Percentiles rank a stretch among this genome's conserved stretches.
Evolutionary conservation across 2,329 filamentous ascomycete species (phyloP).

Genomic region (Leptographium flavum): DNA sequence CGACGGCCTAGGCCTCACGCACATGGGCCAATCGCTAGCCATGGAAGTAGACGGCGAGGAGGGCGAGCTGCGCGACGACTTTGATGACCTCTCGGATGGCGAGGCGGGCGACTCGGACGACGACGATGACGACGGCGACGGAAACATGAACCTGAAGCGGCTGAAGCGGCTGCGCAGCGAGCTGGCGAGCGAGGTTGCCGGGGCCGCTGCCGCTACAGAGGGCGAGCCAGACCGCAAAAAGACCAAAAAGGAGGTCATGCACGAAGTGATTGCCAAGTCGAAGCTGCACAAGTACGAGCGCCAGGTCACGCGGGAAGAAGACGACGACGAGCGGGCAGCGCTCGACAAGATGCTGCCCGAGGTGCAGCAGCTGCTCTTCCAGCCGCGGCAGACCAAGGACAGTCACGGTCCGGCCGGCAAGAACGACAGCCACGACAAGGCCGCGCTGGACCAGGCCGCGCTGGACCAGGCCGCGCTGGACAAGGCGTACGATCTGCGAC

Average conservation of each 20-base stretch:
- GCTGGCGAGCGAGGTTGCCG: conserved; percentile 26
- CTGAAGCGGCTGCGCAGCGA: conserved; percentile 41
- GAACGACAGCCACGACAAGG: background rate
- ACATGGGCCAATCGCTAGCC: conserved; percentile 62
- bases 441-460: conserved; percentile 43
- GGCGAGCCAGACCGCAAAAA: conserved; percentile 73
- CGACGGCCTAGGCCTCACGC: conserved; percentile 58
- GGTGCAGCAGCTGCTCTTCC: conserved; percentile 58
- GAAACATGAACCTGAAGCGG: conserved; percentile 36
- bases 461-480: conserved; percentile 70
- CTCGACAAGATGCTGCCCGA: conserved; percentile 72
- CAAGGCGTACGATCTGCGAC: conserved; percentile 73
- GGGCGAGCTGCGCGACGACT: conserved; percentile 47
- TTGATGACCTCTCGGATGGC: conserved; percentile 52
- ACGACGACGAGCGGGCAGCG: conserved; percentile 72
- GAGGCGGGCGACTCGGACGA: conserved; percentile 38
- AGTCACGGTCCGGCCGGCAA: conserved; percentile 14
- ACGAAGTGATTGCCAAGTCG: conserved; percentile 93
- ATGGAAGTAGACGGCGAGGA: conserved; percentile 39
- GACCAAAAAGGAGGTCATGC: conserved; percentile 92
- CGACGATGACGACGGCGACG: conserved; percentile 41
- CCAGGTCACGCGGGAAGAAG: conserved; percentile 82
- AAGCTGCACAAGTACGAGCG: conserved; percentile 92
- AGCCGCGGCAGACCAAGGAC: conserved; percentile 20
- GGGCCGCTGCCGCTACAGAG: conserved; percentile 27